Conservation (phyloP, 495 filamentous ascomycete genomes). For the Aspergillus haitiensis region DNA sequence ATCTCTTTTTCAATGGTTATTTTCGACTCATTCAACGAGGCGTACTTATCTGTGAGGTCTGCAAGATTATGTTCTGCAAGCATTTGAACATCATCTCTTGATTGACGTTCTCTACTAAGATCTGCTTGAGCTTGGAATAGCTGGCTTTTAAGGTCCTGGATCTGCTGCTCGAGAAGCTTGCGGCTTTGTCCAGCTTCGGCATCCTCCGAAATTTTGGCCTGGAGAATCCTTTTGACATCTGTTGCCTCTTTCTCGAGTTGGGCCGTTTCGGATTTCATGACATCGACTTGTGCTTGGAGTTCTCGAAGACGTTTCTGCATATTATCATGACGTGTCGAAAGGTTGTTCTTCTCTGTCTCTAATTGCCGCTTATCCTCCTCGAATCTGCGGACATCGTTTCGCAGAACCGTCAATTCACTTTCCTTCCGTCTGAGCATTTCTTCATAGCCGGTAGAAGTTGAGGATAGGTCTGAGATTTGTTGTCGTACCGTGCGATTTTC, state of each 20-base stretch:
- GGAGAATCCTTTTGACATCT: constrained; percentile 81
- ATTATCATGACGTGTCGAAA: constrained; percentile 75
- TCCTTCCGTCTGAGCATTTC: constrained; percentile 91
- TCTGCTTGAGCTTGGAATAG: constrained; percentile 84
- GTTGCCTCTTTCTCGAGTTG: constrained; percentile 85
- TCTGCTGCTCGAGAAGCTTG: constrained; percentile 82
- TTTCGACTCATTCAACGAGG: constrained; percentile 89
- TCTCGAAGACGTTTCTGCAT: constrained; percentile 76
- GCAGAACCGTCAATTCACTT: constrained; percentile 83
- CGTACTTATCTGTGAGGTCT: constrained; percentile 78
- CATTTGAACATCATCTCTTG: constrained; percentile 91
- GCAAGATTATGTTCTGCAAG: constrained; percentile 86
- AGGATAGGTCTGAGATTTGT: constrained; percentile 82
- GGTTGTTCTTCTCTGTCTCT: constrained; percentile 69
- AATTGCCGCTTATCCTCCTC: constrained; percentile 74
- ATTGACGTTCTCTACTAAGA: constrained; percentile 87
- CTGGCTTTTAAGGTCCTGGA: constrained; percentile 80
- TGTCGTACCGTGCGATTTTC: constrained; percentile 85
- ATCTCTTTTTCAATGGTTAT: constrained; percentile 98
- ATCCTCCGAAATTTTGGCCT: constrained; percentile 87
- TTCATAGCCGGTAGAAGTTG: constrained; percentile 91
- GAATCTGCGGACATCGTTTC: constrained; percentile 75
- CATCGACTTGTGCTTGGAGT: constrained; percentile 82
- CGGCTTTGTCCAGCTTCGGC: constrained; percentile 81
- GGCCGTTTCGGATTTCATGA: constrained; percentile 76